Percentiles rank a stretch among this genome's conserved stretches.
Conservation (phyloP, 2,329 filamentous ascomycete species). For the Magnaporthiopsis incrustans region DNA sequence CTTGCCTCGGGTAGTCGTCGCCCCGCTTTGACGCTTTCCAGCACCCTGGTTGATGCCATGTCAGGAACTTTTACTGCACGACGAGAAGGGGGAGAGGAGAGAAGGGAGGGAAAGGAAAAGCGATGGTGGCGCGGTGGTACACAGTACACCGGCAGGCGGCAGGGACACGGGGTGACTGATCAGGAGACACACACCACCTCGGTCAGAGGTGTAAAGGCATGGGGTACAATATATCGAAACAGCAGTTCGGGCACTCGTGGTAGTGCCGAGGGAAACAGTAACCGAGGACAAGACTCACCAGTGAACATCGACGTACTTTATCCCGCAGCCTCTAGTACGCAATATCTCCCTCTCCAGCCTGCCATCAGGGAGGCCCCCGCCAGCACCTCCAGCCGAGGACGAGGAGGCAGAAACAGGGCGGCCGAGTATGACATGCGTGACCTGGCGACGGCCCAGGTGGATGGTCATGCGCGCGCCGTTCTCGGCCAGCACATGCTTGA, state of each 20-base stretch:
- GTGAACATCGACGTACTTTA: constrained; percentile 74
- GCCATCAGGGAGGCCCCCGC: constrained; percentile 65
- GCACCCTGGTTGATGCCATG: constrained; percentile 43
- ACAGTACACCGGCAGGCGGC: too few species aligned
- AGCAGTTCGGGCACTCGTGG: too few species aligned
- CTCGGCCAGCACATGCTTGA: constrained; percentile 68
- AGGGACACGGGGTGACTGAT: too few species aligned
- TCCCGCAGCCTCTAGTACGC: constrained; percentile 55
- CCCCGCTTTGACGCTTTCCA: constrained; percentile 74
- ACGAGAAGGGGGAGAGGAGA: too few species aligned
- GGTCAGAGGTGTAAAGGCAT: too few species aligned
- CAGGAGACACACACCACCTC: too few species aligned
- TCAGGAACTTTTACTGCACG: too few species aligned
- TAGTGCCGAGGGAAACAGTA: constrained; percentile 1
- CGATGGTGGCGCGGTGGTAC: too few species aligned
- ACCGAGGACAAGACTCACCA: constrained; percentile 47
- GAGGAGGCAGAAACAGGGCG: constrained; percentile 34
- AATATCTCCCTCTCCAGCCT: constrained; percentile 79
- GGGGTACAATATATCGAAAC: too few species aligned
- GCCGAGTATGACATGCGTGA: constrained; percentile 82
- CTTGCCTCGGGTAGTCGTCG: constrained; percentile 66
- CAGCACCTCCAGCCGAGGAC: constrained; percentile 40
- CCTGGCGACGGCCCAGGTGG: constrained; percentile 60
- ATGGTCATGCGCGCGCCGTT: constrained; percentile 69
- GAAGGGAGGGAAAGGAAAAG: too few species aligned